Evolutionary conservation across 352 stramenopile species (phyloP), one percentile per base, ranked within the genome.

Genomic region (Phytophthora hybrid): DNA sequence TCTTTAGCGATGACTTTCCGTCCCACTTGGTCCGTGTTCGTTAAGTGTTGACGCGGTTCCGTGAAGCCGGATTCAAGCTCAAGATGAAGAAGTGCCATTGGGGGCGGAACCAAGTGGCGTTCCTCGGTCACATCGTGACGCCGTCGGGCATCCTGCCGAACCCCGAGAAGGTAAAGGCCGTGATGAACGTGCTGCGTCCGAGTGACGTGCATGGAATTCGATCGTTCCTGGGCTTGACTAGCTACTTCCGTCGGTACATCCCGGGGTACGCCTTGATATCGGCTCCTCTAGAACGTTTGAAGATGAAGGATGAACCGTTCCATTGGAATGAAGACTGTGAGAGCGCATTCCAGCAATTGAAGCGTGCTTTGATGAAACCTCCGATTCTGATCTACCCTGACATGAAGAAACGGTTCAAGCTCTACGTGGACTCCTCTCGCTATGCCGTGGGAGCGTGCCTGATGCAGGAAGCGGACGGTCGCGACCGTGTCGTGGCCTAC

Each of bases 371-470:
- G n/a, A 5, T 59, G 18, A 49, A 66, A 9, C 60, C 60, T 1
- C 60, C 60, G 6, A 66, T 66, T 4, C 6, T 66, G 31, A 4
- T 59, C 4, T 59, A 66, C 23, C 60, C 60, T 13, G 34, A 66
- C 31, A 26, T 34, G 3, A 51, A n/a, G 10, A 51, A 29, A 37
- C 46, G 60, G 31, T 66, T 61, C 18, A 44, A 59, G 19, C 14
- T 66, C 3, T 66, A 41, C 11, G 47, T 66, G 46, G 47, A 59
- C 13, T 66, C 60, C 0, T 59, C 60, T 9, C 31, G 31, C 2
- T 59, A 59, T 37, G 49, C 47, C 0, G 31, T 66, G 3, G 60
- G 49, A 44, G 31, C 60, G 32, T 66, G 60, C 19, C 60, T 59
- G 1, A 66, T 53, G 32, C 60, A 66, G 14, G 32, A 34, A n/a